Base-by-base conservation (phyloP, 2,329 filamentous ascomycete genomes). In the Fusarium foetens region DNA sequence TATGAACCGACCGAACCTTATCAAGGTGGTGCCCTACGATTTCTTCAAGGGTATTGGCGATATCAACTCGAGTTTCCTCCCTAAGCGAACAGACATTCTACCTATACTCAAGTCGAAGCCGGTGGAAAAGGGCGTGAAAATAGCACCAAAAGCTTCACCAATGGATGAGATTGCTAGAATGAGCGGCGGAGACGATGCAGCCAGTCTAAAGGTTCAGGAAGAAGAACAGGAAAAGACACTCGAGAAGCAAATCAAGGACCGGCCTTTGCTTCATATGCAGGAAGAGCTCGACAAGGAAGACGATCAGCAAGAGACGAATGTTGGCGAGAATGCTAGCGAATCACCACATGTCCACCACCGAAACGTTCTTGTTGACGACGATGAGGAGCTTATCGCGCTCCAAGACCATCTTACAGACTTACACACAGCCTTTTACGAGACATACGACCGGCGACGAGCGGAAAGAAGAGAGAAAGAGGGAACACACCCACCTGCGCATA, bases 31-130 rank as follows among this genome's bases (percentile, higher is more conserved):
- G 3, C 94, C 95, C 0, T 99, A 97, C 80, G 95, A 98, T 80
- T 99, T 99, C 83, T 99, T 98, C 84, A 94, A 97, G 63, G 96
- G 96, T 21, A 97, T 98, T 71, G 96, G 96, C 70, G 96, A 99
- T 81, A 99, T 99, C 85, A 99, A 99, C 84, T 97, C 95, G 17
- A 97, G 94, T 79, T 99, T 98, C 79, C 82, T 99, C 58, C 96
- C 96, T 0, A 97, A 97, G 81, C 90, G 88, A 66, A 82, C 88
- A 75, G 86, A 91, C 76, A 81, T 88, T 31, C 68, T 88, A 11
- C 81, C 84, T 0, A 74, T 77, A 14, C 59, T 71, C 27, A 80
- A 75, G 63, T 45, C 73, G n/a, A 66, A 73, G 27, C 59, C 71
- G 5, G 53, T 62, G 31, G 71, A 74, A 17, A 49, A 58, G 25